Percentiles rank a stretch among this genome's conserved stretches.
These are phyloP conservation scores for Phialophora tarda DNA, from an alignment of 2,329 filamentous ascomycete species.

Conservation along the genomic window DNA sequence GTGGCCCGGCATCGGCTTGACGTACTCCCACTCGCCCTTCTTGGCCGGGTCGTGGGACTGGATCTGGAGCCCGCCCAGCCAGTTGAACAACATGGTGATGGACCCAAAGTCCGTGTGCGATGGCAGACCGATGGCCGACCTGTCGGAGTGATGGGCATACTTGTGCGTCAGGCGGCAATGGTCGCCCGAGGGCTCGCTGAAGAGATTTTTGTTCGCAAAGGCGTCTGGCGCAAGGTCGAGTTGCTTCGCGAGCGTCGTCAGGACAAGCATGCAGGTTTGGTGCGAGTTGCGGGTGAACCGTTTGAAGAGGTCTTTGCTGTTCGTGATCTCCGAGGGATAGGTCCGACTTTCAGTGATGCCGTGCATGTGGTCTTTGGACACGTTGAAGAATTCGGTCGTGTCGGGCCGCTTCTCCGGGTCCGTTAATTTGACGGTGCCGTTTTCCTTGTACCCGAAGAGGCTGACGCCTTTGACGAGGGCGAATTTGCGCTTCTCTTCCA, in stretches of 20 bases:
- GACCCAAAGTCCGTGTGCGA: conserved; percentile 45
- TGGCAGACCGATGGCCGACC: conserved; percentile 34
- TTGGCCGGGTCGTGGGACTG: conserved; percentile 44
- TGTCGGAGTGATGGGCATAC: conserved; percentile 36
- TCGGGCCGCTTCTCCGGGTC: conserved; percentile 36
- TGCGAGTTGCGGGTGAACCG: conserved; percentile 32
- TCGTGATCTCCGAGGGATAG: conserved; percentile 8
- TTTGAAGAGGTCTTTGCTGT: conserved; percentile 18
- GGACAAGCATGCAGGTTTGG: conserved; percentile 35
- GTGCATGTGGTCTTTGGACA: conserved; percentile 22
- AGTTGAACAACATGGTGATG: conserved; percentile 44
- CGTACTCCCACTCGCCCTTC: conserved; percentile 52
- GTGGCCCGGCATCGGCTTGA: conserved; percentile 48
- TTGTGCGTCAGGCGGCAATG: conserved; percentile 54
- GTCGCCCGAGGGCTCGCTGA: conserved; percentile 51
- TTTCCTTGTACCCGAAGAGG: conserved; percentile 42
- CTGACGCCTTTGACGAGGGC: conserved; percentile 20
- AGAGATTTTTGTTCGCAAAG: conserved; percentile 37
- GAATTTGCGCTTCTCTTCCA: conserved; percentile 40
- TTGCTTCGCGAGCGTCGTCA: conserved; percentile 34
- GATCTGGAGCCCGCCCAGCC: conserved; percentile 42
- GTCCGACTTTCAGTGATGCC: conserved; percentile 10
- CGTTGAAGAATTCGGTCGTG: conserved; percentile 36
- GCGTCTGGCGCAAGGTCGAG: conserved; percentile 32
- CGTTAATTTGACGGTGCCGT: conserved; percentile 27